Base-by-base conservation (phyloP, 345 rosid species). In the Lepidium aucheri region DNA sequence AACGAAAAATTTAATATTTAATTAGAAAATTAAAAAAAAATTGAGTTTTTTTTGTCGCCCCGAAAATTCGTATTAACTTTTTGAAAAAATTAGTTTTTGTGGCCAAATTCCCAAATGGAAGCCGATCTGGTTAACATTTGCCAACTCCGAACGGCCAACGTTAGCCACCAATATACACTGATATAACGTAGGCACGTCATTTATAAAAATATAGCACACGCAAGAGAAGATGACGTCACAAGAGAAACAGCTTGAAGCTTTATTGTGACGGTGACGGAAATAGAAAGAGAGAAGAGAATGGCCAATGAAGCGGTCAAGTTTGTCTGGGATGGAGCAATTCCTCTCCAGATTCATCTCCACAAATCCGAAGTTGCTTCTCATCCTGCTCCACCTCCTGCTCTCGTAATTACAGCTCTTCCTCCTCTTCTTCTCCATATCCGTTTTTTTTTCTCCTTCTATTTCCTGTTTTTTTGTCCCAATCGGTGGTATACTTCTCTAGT, bases 291-390 rank as follows among this genome's bases (percentile, higher is more conserved):
- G 54, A 52, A 36, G 58, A 57, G 49, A 69, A 76, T 76, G 75
- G 74, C 42, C 62, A 82, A 80, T 82, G 91, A 90, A 61, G 94
- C 90, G 50, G 80, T 55, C 58, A 82, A 84, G 78, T 80, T 13
- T 67, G 83, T 93, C 9, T 90, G 98, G 98, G 82, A 85, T 76
- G 98, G 98, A 10, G 90, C 96, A 43, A 90, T 90, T 57, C 98
- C 98, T 6, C 72, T 93, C 39, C 94, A 88, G 78, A 82, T 93
- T 65, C 90, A 83, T 65, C 96, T 90, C 58, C 91, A 90, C 55
- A 87, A 88, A 47, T 85, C 96, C 18, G 97, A 93, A 65, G 90
- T 90, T 33, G 88, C 97, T 54, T 82, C 92, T 53, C 84, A 84
- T 46, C 96, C 96, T 45, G 84, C 96, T 20, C 97, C 96, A 33